These are phyloP conservation scores for Sclerotinia sclerotiorum DNA, from an alignment of 2,329 filamentous ascomycete genomes.

Conservation along the genomic window DNA sequence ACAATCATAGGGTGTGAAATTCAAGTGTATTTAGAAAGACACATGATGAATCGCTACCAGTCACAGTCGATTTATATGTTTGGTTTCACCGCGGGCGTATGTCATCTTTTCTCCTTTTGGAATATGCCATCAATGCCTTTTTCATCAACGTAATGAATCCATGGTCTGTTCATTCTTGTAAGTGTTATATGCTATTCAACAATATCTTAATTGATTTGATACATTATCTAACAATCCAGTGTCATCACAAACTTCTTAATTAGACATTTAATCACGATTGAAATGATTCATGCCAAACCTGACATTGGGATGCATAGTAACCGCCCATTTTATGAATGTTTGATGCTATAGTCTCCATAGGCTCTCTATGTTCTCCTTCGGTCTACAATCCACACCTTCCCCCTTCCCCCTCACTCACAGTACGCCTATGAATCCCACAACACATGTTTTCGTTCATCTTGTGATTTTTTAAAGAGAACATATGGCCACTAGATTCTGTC, in stretches of 20 bases:
- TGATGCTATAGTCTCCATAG: too few species aligned
- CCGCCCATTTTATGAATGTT: too few species aligned
- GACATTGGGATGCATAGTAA: background rate
- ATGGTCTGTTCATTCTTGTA: background rate
- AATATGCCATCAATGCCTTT: background rate
- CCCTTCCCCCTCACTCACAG: too few species aligned
- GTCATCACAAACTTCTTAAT: background rate
- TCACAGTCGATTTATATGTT: background rate
- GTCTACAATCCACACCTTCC: too few species aligned
- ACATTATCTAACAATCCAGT: background rate
- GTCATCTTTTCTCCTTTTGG: background rate
- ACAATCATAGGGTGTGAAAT: background rate
- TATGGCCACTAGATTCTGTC: too few species aligned
- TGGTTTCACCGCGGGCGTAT: background rate
- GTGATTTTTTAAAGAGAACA: too few species aligned
- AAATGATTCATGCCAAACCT: background rate
- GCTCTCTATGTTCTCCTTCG: too few species aligned
- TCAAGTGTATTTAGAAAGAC: background rate
- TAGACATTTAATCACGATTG: background rate
- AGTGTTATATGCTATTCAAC: background rate
- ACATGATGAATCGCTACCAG: background rate
- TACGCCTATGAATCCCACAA: too few species aligned
- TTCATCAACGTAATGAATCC: background rate
- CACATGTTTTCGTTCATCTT: too few species aligned
- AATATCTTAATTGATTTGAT: background rate